These are phyloP conservation scores for Psilocybe sp. DNA, from an alignment of 768 basidiomycete genomes.

Conservation along the genomic window DNA sequence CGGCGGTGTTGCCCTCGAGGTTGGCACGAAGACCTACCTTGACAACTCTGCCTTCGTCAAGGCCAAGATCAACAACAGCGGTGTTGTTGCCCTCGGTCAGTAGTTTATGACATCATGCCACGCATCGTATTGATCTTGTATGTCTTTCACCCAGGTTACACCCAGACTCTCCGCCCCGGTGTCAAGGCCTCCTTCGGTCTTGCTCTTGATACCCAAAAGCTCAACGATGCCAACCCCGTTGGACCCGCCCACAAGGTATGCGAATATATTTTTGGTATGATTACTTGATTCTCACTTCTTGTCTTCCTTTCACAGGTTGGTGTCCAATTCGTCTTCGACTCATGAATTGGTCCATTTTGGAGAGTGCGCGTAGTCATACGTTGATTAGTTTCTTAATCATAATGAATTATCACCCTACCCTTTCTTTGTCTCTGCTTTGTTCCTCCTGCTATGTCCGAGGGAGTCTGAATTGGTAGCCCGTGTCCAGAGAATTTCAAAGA, in stretches of 20 bases:
- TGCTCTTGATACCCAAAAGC: constrained; percentile 89
- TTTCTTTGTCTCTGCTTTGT: not conserved
- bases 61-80: constrained; percentile 97
- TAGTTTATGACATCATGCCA: constrained; percentile 1
- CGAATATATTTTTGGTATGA: not conserved
- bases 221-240: constrained; percentile 66
- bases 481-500: no score
- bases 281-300: not conserved
- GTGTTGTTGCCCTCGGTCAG: constrained; percentile 82
- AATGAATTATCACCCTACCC: not conserved
- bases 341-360: constrained; percentile 40
- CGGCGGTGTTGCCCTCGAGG: constrained; percentile 85
- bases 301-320: constrained; percentile 48
- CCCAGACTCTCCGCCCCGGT: constrained; percentile 90
- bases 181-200: constrained; percentile 93
- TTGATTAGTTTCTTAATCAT: constrained; percentile 11
- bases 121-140: not conserved
- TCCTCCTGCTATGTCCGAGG: not conserved
- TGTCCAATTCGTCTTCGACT: constrained; percentile 72
- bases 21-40: constrained; percentile 91
- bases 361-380: constrained; percentile 32
- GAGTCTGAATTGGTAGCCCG: not conserved
- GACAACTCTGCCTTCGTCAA: constrained; percentile 92
- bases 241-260: constrained; percentile 78
- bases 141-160: constrained; percentile 57